Conservation (phyloP, 305 asterid genomes). For the Fraxinus albicans region DNA sequence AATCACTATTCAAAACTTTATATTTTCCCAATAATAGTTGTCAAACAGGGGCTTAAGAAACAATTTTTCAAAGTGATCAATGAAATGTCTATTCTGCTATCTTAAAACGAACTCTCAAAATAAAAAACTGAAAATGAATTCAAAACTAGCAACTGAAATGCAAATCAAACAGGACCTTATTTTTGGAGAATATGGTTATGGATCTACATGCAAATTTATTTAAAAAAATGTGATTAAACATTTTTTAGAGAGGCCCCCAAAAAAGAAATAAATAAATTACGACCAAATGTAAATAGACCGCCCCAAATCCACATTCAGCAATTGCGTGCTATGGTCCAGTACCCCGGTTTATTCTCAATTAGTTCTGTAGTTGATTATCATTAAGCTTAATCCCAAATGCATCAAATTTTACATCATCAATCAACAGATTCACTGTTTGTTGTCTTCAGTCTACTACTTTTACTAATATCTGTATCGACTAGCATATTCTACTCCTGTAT, state of each 20-base stretch:
- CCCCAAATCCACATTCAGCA: background rate
- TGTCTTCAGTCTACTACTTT: slow-evolving; percentile 33
- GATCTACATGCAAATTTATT: too few relatives aligned
- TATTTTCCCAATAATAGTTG: too few relatives aligned
- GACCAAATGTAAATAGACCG: background rate
- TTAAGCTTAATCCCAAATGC: background rate
- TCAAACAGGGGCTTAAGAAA: too few relatives aligned
- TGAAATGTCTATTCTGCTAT: too few relatives aligned
- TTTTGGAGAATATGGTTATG: too few relatives aligned
- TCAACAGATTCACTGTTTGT: slow-evolving; percentile 27
- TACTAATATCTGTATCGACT: slow-evolving; percentile 22
- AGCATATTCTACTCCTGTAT: slow-evolving; percentile 19
- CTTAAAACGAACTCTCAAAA: too few relatives aligned
- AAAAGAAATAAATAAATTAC: background rate
- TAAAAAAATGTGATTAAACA: too few relatives aligned
- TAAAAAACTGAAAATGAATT: too few relatives aligned
- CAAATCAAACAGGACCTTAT: too few relatives aligned
- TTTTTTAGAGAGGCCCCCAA: background rate
- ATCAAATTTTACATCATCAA: background rate
- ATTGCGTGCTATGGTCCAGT: background rate
- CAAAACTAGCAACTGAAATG: too few relatives aligned
- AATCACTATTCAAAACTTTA: too few relatives aligned
- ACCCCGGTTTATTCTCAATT: background rate
- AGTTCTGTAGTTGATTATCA: background rate
- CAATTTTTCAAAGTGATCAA: too few relatives aligned